Evolutionary conservation across 2,329 filamentous ascomycete genomes (phyloP), one percentile per base, ranked within the genome.

Genomic region (Ilyonectria mors-panacis): DNA sequence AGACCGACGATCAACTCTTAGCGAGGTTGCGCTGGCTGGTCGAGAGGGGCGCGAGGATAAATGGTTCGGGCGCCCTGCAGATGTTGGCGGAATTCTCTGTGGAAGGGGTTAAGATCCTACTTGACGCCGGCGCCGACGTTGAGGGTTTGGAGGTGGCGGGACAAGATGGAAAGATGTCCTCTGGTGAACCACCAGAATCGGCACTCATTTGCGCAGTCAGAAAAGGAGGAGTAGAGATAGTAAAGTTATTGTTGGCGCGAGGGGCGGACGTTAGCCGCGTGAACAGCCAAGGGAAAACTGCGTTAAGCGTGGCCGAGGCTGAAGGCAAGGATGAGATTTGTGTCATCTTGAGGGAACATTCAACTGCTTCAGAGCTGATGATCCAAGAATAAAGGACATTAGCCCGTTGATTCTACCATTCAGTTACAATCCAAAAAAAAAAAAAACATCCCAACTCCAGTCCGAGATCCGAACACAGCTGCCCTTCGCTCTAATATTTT

Each of bases 211-310:
- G 35, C 19, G 57, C 57, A 6, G 44, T 50, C 23, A 45, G 30
- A 28, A 15, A n/a, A 19, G 30, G 57, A 21, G n/a, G 12, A 15
- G 44, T 37, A 2, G 57, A 50, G 10, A 51, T 59, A 30, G 57
- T 59, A 15, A 50, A 50, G n/a, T 17, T 59, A 12, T 59, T 59
- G 30, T 12, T 39, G 28, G 33, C 50, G 19, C 26, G 56, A 50
- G 44, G 56, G 30, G 56, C 56, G 2, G 10, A 50, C 45, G 39
- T 15, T 17, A 26, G 19, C 21, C 21, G 19, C 19, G 23, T 26
- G 44, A 92, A 92, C 50, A 23, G 5, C 21, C 17, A 21, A 17
- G 44, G 44, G 19, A 19, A 47, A 23, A 47, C 44, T 23, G 19
- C 44, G 7, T 47, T 47, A 10, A 47, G 44, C 12, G 44, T 47